Evolutionary conservation across 345 rosid genomes (phyloP).

Genomic region (Clausena lansium): DNA sequence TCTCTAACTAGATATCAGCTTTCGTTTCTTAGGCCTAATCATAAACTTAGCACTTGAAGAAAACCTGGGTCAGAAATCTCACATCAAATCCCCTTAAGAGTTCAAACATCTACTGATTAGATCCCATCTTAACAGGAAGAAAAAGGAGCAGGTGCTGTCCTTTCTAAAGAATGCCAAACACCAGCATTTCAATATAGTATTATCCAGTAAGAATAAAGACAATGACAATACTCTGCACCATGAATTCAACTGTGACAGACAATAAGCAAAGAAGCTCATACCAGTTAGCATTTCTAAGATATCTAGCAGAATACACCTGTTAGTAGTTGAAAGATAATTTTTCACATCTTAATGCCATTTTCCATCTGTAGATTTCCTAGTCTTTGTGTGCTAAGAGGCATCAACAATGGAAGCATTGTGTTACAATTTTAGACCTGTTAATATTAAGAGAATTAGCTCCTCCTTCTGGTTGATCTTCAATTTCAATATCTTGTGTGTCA

Average conservation of each 20-base stretch:
- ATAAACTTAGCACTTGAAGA: neutral
- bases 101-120: neutral
- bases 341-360: neutral
- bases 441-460: slow-evolving; percentile 63
- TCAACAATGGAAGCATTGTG: slow-evolving; percentile 23
- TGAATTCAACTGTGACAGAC: slow-evolving; percentile 1
- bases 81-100: neutral
- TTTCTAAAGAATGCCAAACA: slow-evolving; percentile 11
- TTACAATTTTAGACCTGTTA: slow-evolving; percentile 45
- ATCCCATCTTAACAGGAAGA: neutral
- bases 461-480: slow-evolving; percentile 65
- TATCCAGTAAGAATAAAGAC: neutral
- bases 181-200: neutral
- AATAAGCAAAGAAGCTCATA: slow-evolving; percentile 4
- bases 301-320: neutral
- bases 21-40: neutral
- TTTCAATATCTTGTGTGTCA: slow-evolving; percentile 41
- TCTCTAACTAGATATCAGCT: neutral
- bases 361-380: neutral
- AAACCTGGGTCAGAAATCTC: neutral
- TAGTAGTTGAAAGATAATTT: neutral
- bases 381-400: neutral
- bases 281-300: neutral
- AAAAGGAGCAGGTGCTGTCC: neutral
- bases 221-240: neutral